A percentile compares a stretch with the other conserved stretches of the same genome.
Evolutionary conservation across 495 filamentous ascomycete genomes (phyloP).

Genomic region (Mytilinidion resinicola): DNA sequence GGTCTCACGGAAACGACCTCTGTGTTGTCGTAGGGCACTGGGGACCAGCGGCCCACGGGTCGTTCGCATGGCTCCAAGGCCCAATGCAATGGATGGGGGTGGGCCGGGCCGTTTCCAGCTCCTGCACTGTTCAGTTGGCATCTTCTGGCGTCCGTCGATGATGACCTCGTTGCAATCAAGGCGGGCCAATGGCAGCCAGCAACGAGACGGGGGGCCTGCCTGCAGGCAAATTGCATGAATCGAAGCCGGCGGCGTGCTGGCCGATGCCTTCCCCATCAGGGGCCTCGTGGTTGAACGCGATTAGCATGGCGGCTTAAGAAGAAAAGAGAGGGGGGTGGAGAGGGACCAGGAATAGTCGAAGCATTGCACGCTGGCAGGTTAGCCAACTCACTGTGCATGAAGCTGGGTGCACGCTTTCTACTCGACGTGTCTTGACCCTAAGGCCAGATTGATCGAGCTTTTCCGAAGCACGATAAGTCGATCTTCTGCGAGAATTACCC

Average conservation of each 20-base stretch:
- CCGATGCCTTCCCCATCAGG: not conserved
- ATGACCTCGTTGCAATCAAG: not conserved
- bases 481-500: not conserved
- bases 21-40: slow-evolving; percentile 4
- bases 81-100: not conserved
- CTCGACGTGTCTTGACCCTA: slow-evolving; percentile 1
- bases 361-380: not conserved
- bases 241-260: slow-evolving; percentile 1
- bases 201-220: not conserved
- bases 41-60: not conserved
- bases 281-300: slow-evolving; percentile 2
- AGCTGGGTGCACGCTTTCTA: not conserved
- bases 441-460: not conserved
- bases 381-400: not conserved
- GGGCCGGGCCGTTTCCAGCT: slow-evolving; percentile 3
- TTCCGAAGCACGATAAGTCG: not conserved
- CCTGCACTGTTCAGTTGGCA: not conserved
- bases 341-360: not conserved
- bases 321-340: not conserved
- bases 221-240: not conserved
- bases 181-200: not conserved
- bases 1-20: slow-evolving; percentile 2
- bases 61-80: not conserved
- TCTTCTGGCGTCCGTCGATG: not conserved
- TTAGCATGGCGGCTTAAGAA: slow-evolving; percentile 1